Percentiles rank a stretch among this genome's conserved stretches.
Evolutionary conservation across 2,329 filamentous ascomycete species (phyloP).

Genomic region (Emmonsiellopsis sp.): DNA sequence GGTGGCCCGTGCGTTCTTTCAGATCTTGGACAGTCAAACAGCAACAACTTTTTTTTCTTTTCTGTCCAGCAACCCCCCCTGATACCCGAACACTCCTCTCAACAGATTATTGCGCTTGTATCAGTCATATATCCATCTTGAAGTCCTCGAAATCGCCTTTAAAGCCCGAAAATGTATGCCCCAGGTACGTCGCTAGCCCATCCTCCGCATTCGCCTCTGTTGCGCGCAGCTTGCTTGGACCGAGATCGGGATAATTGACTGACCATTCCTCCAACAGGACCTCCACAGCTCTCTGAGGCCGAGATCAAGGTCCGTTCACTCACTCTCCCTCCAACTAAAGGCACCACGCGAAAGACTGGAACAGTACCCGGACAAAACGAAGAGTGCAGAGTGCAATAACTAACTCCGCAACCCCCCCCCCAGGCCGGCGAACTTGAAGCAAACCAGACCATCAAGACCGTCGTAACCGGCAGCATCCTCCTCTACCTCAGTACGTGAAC

Average conservation of each 20-base stretch:
- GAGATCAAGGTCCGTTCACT: constrained; percentile 31
- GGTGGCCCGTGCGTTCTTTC: too few species aligned
- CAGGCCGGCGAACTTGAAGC: constrained; percentile 46
- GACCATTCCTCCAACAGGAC: constrained; percentile 18
- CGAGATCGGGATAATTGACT: not conserved
- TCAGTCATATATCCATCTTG: not conserved
- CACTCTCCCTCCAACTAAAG: not conserved
- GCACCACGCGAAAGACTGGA: too few species aligned
- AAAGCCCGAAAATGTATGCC: constrained; percentile 12
- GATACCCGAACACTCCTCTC: too few species aligned
- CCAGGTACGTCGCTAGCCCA: constrained; percentile 10
- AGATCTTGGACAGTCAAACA: too few species aligned
- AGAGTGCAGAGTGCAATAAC: not conserved
- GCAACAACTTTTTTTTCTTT: too few species aligned
- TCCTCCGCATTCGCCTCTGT: not conserved
- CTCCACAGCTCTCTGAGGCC: constrained; percentile 37
- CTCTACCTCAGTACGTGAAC: constrained; percentile 52
- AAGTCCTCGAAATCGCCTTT: not conserved
- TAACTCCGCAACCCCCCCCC: not conserved
- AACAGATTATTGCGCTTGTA: too few species aligned
- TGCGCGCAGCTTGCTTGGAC: not conserved
- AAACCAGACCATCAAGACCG: constrained; percentile 44
- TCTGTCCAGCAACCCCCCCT: too few species aligned
- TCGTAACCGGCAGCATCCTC: constrained; percentile 43
- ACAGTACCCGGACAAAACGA: too few species aligned